Percentiles rank a stretch among this genome's conserved stretches.
These are phyloP conservation scores for Sindora glabra DNA, from an alignment of 306 rosid genomes.

Conservation along the genomic window DNA sequence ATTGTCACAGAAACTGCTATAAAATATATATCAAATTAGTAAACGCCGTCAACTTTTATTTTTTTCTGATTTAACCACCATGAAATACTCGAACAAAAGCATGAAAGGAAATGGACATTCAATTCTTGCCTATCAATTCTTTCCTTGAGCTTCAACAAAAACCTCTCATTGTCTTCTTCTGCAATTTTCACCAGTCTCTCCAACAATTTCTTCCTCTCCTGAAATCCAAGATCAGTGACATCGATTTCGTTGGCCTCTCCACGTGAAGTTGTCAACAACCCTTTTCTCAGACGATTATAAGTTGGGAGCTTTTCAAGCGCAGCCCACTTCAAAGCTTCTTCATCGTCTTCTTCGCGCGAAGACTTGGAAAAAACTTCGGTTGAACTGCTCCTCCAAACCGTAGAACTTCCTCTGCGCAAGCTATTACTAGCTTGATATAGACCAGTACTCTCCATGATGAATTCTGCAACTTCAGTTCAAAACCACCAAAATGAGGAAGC, in stretches of 20 bases:
- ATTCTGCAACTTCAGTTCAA: neutral
- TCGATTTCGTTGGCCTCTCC: slow-evolving; percentile 46
- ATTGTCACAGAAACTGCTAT: no score
- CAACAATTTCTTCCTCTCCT: slow-evolving; percentile 29
- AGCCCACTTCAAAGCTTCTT: slow-evolving; percentile 69
- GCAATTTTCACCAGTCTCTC: slow-evolving; percentile 31
- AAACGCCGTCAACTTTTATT: neutral
- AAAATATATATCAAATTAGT: neutral
- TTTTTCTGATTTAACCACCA: neutral
- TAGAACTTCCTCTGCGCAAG: slow-evolving; percentile 13
- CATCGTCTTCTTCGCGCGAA: slow-evolving; percentile 36
- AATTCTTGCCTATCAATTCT: slow-evolving; percentile 53
- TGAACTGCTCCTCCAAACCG: slow-evolving; percentile 32
- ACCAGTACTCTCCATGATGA: slow-evolving; percentile 34
- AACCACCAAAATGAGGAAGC: slow-evolving; percentile 6
- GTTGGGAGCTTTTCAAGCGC: slow-evolving; percentile 71
- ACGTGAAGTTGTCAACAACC: slow-evolving; percentile 36
- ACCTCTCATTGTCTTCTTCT: slow-evolving; percentile 40
- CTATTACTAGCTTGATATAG: slow-evolving; percentile 28
- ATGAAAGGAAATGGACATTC: neutral
- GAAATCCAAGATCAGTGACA: slow-evolving; percentile 35
- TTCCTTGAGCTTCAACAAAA: slow-evolving; percentile 45
- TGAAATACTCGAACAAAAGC: neutral
- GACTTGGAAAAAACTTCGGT: slow-evolving; percentile 44
- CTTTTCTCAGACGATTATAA: slow-evolving; percentile 58